These are phyloP conservation scores for Plectosphaerella sp. DNA, from an alignment of 2,329 filamentous ascomycete genomes.

Conservation along the genomic window DNA sequence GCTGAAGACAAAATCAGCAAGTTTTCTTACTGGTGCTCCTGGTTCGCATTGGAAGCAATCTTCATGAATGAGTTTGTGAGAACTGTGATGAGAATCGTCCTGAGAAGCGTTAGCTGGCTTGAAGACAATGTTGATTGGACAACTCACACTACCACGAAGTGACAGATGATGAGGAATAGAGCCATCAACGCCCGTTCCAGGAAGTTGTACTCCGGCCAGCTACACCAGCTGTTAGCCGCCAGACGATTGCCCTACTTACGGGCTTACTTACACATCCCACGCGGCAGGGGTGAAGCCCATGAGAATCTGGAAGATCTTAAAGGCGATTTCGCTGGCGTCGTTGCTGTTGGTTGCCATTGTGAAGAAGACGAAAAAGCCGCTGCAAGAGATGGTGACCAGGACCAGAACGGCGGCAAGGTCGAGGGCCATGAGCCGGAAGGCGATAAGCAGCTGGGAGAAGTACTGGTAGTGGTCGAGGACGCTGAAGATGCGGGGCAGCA, in stretches of 20 bases:
- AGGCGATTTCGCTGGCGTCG: slow-evolving; percentile 72
- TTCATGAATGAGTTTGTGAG: slow-evolving; percentile 94
- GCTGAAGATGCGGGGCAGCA: slow-evolving; percentile 88
- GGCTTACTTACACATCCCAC: slow-evolving; percentile 69
- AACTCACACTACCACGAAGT: slow-evolving; percentile 79
- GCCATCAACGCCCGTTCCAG: slow-evolving; percentile 73
- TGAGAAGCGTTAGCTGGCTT: slow-evolving; percentile 15
- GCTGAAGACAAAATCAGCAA: too few species aligned
- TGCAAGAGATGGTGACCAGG: slow-evolving; percentile 81
- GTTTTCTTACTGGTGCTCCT: slow-evolving; percentile 68
- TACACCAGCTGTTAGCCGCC: slow-evolving; percentile 16
- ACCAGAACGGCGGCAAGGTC: slow-evolving; percentile 83
- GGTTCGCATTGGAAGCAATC: slow-evolving; percentile 86
- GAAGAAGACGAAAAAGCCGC: slow-evolving; percentile 94
- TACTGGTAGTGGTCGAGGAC: slow-evolving; percentile 93
- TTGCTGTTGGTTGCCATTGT: slow-evolving; percentile 72
- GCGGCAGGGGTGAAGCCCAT: slow-evolving; percentile 96
- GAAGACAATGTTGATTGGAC: neutral
- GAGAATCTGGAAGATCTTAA: slow-evolving; percentile 85
- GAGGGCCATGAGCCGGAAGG: slow-evolving; percentile 89
- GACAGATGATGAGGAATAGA: slow-evolving; percentile 87
- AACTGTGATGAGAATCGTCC: slow-evolving; percentile 91
- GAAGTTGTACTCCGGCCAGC: slow-evolving; percentile 69
- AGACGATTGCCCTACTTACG: neutral
- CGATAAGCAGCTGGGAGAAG: slow-evolving; percentile 90